A percentile compares a stretch with the other conserved stretches of the same genome.
phyloP scores from a whole-genome alignment of 306 rosid species.

The Crataegus laevigata region DNA sequence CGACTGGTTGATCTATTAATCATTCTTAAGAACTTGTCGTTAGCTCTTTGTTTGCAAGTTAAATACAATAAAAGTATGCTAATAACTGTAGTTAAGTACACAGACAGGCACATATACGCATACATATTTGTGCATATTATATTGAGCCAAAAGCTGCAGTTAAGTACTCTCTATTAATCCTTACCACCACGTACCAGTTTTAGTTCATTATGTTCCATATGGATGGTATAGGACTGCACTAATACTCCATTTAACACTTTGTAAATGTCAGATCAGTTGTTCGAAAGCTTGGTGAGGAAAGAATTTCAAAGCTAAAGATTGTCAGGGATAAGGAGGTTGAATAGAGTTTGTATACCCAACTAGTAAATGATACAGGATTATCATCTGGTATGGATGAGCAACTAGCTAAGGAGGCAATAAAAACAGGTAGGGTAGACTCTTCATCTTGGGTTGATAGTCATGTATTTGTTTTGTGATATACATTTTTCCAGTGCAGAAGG shows the following conservation, averaged over 20 bases:
- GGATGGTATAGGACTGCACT: constrained; percentile 14
- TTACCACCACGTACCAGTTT: too few relatives aligned
- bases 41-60: background rate
- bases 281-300: constrained; percentile 72
- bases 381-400: constrained; percentile 64
- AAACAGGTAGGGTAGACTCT: constrained; percentile 72
- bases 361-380: constrained; percentile 38
- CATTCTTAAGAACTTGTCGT: too few relatives aligned
- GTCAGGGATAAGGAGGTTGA: constrained; percentile 67
- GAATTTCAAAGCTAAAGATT: constrained; percentile 52
- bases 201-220: background rate
- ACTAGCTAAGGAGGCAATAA: constrained; percentile 65
- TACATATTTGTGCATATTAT: too few relatives aligned
- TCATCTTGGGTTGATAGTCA: constrained; percentile 13
- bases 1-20: too few relatives aligned
- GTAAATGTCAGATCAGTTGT: constrained; percentile 40
- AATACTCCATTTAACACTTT: constrained; percentile 15
- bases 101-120: background rate
- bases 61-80: background rate
- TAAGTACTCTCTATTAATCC: too few relatives aligned
- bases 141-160: too few relatives aligned
- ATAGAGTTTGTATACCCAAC: constrained; percentile 63
- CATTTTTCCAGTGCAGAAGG: too few relatives aligned
- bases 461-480: too few relatives aligned
- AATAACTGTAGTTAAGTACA: background rate